Evolutionary conservation across 75 land plant genomes (phyloP), one percentile per base, ranked within the genome.

Genomic region (Adiantum capillusveneris): DNA sequence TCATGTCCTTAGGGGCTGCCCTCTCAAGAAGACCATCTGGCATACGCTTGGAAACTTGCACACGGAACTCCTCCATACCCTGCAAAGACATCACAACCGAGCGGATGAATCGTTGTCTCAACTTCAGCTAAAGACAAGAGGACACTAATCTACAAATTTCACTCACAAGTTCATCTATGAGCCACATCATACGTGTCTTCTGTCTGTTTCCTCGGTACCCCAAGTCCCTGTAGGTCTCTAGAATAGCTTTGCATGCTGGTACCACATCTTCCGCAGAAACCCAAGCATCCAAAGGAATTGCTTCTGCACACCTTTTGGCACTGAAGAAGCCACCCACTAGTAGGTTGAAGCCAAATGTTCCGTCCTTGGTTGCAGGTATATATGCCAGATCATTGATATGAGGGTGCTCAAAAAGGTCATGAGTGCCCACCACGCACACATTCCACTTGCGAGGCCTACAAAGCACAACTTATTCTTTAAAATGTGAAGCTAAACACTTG

Each of bases 361-460:
- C 98, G 45, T 85, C 62, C 42, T 86, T 84, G 27, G 66, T 84
- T 24, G 98, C 96, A 31, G 98, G 96, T 67, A 89, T 80, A 82
- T 94, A 94, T 2, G 96, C 98, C 16, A 94, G 88, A 57, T 94
- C 98, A 58, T 94, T 94, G 61, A 94, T 94, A 74, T 94, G 98
- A 13, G 98, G 96, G 59, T 94, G 98, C 76, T 94, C 96, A 49
- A 58, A 94, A 11, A 94, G 74, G 65, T 94, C 98, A 65, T 90
- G 96, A 13, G 86, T 79, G 0, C 98, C 98, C 51, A 94, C 76
- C 26, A 94, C 88, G 57, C 88, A 84, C 31, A 90, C 98, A 65
- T 94, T 94, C 98, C 98, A 94, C 65, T 94, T 90, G 65, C 98
- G 80, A 26, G 98, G 98, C 74, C 97, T 92, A 75, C 57, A 21